Base-by-base conservation (phyloP, 2,329 filamentous ascomycete genomes). In the Colletotrichum graminicola region DNA sequence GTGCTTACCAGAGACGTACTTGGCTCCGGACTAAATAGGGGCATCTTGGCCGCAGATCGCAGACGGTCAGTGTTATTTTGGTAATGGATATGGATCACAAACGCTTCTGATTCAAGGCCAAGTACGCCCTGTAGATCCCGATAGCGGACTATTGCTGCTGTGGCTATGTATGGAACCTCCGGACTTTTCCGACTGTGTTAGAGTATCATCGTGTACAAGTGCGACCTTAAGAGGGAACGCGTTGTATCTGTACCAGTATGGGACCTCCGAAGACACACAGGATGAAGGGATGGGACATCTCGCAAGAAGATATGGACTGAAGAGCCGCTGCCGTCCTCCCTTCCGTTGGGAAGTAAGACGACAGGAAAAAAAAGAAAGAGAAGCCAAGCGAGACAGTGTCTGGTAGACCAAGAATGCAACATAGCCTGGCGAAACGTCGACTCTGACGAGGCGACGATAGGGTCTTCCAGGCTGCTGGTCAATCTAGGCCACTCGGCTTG, bases 21-120 rank as follows among this genome's bases (percentile, higher is more conserved):
- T 62, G 56, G 56, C 67, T 47, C 16, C 43, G 56, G 41, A 41
- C 41, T 34, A 21, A 60, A 71, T 34, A 18, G 26, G 67, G 54
- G 56, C 32, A 56, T 45, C 57, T 67, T 63, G 57, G 64, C 68
- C 65, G 64, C 57, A 67, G 64, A 71, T 71, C 64, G 52, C 29
- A 11, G 26, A 34, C 47, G 45, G 43, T 18, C 32, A 8, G 11
- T 51, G 14, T n/a, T 18, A 29, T 71, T 67, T 45, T 66, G 63
- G 52, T 32, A 32, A 45, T 43, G 43, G 29, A 34, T 21, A 49
- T 51, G 34, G 63, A 71, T 57, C 51, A 62, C 47, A 67, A 62
- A 67, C 57, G 51, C 57, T 49, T 71, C 41, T 70, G 56, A 62
- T 71, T 67, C 64, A 71, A 12, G 29, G 67, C 43, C 57, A 62